Conservation (phyloP, 352 stramenopile species). For the Phytophthora vignae region DNA sequence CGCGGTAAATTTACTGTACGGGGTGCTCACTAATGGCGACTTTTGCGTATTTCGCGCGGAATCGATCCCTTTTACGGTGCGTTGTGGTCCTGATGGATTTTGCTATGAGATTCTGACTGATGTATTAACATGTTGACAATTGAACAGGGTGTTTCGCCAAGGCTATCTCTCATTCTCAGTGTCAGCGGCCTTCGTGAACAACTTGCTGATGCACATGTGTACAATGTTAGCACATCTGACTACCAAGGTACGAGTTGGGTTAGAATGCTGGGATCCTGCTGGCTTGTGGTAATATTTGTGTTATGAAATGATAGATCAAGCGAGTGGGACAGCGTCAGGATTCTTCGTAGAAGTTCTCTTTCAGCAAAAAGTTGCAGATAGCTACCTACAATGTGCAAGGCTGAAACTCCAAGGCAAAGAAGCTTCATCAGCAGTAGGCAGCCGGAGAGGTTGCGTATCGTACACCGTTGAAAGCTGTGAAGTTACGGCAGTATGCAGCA, state of each 20-base stretch:
- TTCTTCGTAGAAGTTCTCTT: constrained; percentile 76
- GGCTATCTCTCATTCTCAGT: constrained; percentile 60
- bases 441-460: constrained; percentile 27
- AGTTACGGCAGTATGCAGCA: constrained; percentile 51
- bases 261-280: neutral
- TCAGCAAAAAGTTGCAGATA: constrained; percentile 52
- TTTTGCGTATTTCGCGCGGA: constrained; percentile 77
- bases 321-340: constrained; percentile 40
- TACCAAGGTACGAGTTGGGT: constrained; percentile 61
- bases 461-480: constrained; percentile 74
- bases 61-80: constrained; percentile 76
- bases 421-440: constrained; percentile 25
- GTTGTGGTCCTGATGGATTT: constrained; percentile 7
- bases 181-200: constrained; percentile 59
- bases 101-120: neutral
- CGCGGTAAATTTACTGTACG: constrained; percentile 70
- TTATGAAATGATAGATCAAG: constrained; percentile 53
- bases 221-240: constrained; percentile 65
- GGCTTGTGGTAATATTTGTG: neutral
- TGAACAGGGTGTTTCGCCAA: constrained; percentile 62
- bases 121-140: neutral
- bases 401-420: constrained; percentile 63
- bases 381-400: constrained; percentile 59
- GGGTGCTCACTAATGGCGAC: constrained; percentile 73
- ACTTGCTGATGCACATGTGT: constrained; percentile 58